A percentile compares a stretch with the other conserved stretches of the same genome.
Conservation (phyloP, 148 eudicot genomes). For the Camellia japonica region DNA sequence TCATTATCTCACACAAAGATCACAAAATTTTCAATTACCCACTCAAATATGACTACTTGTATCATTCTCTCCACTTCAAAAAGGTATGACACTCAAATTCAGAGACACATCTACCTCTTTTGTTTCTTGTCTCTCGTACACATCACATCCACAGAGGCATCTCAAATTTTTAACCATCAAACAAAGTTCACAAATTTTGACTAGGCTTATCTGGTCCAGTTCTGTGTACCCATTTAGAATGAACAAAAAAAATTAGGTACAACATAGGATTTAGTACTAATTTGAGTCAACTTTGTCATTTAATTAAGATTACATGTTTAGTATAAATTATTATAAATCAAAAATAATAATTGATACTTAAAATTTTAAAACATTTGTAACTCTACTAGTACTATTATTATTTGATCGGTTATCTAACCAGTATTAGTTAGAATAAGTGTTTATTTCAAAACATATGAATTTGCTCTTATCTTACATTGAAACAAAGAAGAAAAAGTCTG, state of each 20-base stretch:
- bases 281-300: too few species aligned
- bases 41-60: conserved; percentile 8
- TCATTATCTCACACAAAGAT: background rate
- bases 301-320: too few species aligned
- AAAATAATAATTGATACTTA: too few species aligned
- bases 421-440: too few species aligned
- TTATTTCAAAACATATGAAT: too few species aligned
- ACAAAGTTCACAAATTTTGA: background rate
- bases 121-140: background rate
- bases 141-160: background rate
- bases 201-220: background rate
- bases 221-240: background rate
- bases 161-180: background rate
- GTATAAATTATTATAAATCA: too few species aligned
- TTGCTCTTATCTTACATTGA: too few species aligned
- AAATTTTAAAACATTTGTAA: too few species aligned
- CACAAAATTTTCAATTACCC: background rate
- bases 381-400: too few species aligned
- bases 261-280: background rate
- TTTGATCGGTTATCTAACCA: too few species aligned
- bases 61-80: background rate
- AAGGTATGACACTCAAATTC: background rate
- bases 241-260: too few species aligned
- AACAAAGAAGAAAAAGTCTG: too few species aligned
- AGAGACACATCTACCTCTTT: background rate